Conservation (phyloP, 2,329 filamentous ascomycete genomes). For the Colletotrichum ledebouriae region DNA sequence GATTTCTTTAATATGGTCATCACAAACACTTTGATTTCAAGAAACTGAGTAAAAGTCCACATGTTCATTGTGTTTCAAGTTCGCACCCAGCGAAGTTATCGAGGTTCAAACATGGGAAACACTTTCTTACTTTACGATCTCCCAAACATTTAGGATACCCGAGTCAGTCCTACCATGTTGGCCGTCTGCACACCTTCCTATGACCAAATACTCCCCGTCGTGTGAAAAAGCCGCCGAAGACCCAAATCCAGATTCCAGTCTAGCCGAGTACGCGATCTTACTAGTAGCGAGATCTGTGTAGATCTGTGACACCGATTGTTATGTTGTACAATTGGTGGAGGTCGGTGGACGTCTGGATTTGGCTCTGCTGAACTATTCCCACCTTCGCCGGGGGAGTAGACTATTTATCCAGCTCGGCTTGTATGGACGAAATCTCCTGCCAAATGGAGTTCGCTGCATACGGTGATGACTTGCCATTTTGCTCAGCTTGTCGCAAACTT, state of each 20-base stretch:
- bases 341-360: too few species aligned
- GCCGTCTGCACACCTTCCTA: constrained; percentile 20
- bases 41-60: too few species aligned
- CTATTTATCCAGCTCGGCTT: not conserved
- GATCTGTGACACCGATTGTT: not conserved
- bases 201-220: constrained; percentile 23
- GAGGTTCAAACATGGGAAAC: too few species aligned
- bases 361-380: not conserved
- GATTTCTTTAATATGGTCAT: too few species aligned
- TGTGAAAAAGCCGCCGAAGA: constrained; percentile 30
- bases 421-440: constrained; percentile 32
- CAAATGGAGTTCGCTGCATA: constrained; percentile 28
- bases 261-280: constrained; percentile 31
- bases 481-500: constrained; percentile 21
- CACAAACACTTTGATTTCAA: too few species aligned
- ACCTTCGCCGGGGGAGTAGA: not conserved
- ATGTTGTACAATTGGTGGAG: not conserved
- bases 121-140: constrained; percentile 6
- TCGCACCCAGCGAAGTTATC: too few species aligned
- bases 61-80: too few species aligned
- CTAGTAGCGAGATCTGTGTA: constrained; percentile 34
- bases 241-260: constrained; percentile 35
- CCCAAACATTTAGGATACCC: constrained; percentile 32
- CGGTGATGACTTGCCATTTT: constrained; percentile 34
- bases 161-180: constrained; percentile 32